Evolutionary conservation across 139 green algal species (phyloP), one percentile per base, ranked within the genome.

Genomic region (Zygnema circumcarinatum): DNA sequence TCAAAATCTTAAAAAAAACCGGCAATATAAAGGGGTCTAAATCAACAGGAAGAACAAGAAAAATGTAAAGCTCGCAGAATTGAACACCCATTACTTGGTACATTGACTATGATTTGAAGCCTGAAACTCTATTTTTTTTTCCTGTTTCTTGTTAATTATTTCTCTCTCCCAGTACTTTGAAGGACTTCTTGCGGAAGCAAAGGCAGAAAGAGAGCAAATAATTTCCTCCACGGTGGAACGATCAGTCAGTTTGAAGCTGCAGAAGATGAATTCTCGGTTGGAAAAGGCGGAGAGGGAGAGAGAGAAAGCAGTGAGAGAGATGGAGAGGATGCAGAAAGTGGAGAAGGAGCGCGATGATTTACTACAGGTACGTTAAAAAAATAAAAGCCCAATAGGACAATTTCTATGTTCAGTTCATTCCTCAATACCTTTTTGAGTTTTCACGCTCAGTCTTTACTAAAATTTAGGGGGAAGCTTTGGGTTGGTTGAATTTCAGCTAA

Each of bases 231-330:
- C 75, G 35, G 84, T 69, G 2, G 85, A 89, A 40, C 32, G 87
- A 29, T 38, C 25, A 38, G 82, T 62, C n/a, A 53, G 38, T 41
- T 3, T 41, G 2, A 90, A 90, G 62, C 32, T 89, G 33, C 53
- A 90, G 22, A 90, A 90, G 67, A 67, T 89, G 67, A 35, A 81
- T 38, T 22, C 21, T 0, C 35, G 67, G 1, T 38, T 90, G 1
- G 85, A 83, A 20, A 33, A 52, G 22, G 80, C 39, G 21, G 85
- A 90, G 54, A 74, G 87, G 42, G 85, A 90, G 35, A 89, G 87
- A 47, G 80, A 88, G 35, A 62, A 62, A 16, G 87, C 88, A 21
- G 21, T 90, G 76, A 36, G 39, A 35, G 47, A 84, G 76, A 56
- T 62, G 32, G 56, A 54, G 76, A 3, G 69, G 7, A 25, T 62